Evolutionary conservation across 2,329 filamentous ascomycete genomes (phyloP), one percentile per base, ranked within the genome.

Genomic region (Grosmannia clavigera): DNA sequence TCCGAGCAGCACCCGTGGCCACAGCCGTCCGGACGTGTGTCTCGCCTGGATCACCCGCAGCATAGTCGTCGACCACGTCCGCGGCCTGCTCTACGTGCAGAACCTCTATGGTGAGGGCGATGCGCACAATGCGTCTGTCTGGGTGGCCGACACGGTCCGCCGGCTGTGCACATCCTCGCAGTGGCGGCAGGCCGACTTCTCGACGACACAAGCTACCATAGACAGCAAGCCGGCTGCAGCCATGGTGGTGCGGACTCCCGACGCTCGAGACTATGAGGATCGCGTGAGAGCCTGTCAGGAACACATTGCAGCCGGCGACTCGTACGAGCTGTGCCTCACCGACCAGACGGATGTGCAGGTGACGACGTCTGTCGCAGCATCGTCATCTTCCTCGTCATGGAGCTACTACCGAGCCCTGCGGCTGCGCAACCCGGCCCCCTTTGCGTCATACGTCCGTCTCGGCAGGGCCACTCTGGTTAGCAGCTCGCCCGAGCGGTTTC

Each of bases 401-500:
- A 72, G 80, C 5, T 76, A 95, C 33, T 95, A 92, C 74, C 81
- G 81, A 53, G 78, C 81, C 2, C 80, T 95, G 1, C 83, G 87
- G 40, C 74, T 76, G 4, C 79, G 82, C 54, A 94, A 95, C 62
- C 88, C 90, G 0, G 89, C 90, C 0, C 88, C 90, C 0, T 95
- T 95, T 73, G 88, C 88, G 29, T 91, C 90, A 0, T 96, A 88
- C 69, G 75, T 95, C 60, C 84, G 83, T 12, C 79, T 96, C 19
- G 82, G 83, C 3, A 72, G 74, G 38, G 81, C 82, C 3, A 91
- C 89, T 1, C 79, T 97, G 35, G 77, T 95, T 53, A 88, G 87
- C 71, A 88, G 86, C 67, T 95, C 90, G 4, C 92, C 92, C 0
- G 92, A 97, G 73, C 87, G 92, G 3, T 97, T 96, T 69, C 81